Base-by-base conservation (phyloP, 495 filamentous ascomycete species). In the Aspergillus egyptiacus region DNA sequence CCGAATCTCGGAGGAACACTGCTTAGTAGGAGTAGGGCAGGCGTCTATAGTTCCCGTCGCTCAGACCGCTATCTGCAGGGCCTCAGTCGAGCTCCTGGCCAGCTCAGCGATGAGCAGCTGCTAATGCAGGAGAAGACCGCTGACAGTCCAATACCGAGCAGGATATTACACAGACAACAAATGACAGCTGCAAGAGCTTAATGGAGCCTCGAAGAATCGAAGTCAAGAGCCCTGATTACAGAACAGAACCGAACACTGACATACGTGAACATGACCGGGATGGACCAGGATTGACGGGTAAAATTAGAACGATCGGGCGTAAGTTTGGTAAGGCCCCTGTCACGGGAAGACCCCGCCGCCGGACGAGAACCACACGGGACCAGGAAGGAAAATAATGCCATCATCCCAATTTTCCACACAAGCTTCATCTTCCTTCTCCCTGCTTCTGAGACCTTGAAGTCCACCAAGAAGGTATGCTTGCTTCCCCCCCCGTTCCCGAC, bases 211-310 rank as follows among this genome's bases (percentile, higher is more conserved):
- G n/a, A n/a, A n/a, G n/a, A n/a, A n/a, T n/a, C n/a, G n/a, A n/a
- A n/a, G n/a, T n/a, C n/a, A n/a, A n/a, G n/a, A n/a, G n/a, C n/a
- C n/a, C n/a, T n/a, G 30, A 18, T 20, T 50, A 50, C 48, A 44
- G 36, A 22, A 50, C 48, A 22, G 40, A 31, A 50, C 48, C 14
- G 22, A 41, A 50, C 19, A n/a, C 24, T 50, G 48, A 50, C 48
- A 50, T 50, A 50, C 36, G 4, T 37, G 22, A 30, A 48, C 46
- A 14, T 20, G 13, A 34, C 30, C 2, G 17, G 17, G n/a, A 28
- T 28, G 25, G n/a, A n/a, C n/a, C n/a, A n/a, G n/a, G n/a, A n/a
- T n/a, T n/a, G n/a, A n/a, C n/a, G n/a, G n/a, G n/a, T n/a, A n/a
- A n/a, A n/a, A n/a, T n/a, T n/a, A n/a, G n/a, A n/a, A n/a, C n/a